A percentile compares a stretch with the other conserved stretches of the same genome.
Conservation (phyloP, 306 rosid species). For the Prunus davidiana region DNA sequence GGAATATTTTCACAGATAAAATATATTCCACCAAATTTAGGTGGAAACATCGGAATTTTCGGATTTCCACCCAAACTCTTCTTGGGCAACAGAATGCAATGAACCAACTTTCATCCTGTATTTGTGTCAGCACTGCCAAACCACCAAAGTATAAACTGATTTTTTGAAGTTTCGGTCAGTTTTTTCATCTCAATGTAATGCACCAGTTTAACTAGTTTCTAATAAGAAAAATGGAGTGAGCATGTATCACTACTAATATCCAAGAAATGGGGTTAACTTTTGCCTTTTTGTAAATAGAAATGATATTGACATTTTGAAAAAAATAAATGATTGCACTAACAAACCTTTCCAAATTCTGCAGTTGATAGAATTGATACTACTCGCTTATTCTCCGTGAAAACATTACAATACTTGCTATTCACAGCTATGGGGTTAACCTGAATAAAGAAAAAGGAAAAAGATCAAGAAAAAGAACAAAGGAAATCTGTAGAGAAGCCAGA, state of each 20-base stretch:
- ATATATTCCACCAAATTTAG: background rate
- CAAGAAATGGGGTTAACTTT: background rate
- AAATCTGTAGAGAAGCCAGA: background rate
- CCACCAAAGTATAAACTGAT: background rate
- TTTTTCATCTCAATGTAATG: background rate
- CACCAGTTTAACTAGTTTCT: background rate
- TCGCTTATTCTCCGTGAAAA: constrained; percentile 96
- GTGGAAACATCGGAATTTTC: background rate
- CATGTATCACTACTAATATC: background rate
- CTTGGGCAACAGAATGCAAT: background rate
- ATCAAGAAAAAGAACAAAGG: background rate
- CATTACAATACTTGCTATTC: constrained; percentile 95
- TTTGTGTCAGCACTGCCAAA: background rate
- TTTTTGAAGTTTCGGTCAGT: background rate
- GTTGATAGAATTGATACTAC: constrained; percentile 76
- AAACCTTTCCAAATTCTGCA: constrained; percentile 80
- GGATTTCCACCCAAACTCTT: background rate
- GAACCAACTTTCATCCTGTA: background rate
- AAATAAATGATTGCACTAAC: constrained; percentile 27
- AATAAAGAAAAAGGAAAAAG: constrained; percentile 11
- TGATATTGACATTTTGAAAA: constrained; percentile 5
- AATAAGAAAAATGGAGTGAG: background rate
- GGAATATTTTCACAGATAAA: background rate
- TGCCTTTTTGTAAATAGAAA: constrained; percentile 7
- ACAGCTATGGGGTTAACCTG: constrained; percentile 98